Evolutionary conservation across 116 monocot species (phyloP).

Genomic region (Posidonia oceanica): DNA sequence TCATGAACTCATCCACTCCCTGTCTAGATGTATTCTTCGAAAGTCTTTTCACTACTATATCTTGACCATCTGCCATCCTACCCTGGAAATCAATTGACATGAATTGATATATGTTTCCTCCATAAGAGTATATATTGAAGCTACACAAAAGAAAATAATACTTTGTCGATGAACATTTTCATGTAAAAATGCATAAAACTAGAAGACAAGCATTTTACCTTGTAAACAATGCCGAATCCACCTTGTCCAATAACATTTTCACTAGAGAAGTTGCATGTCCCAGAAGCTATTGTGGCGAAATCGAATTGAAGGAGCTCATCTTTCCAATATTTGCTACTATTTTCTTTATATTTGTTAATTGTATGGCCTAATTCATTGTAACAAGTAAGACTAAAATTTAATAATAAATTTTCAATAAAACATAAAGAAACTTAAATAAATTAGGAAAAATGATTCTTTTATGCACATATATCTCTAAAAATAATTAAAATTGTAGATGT

Average conservation of each 20-base stretch:
- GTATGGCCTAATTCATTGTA: too few relatives aligned
- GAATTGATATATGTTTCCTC: background rate
- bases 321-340: background rate
- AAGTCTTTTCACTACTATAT: slow-evolving; percentile 7
- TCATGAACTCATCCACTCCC: slow-evolving; percentile 4
- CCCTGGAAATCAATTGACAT: background rate
- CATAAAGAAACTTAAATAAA: too few relatives aligned
- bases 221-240: background rate
- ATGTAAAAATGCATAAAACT: too few relatives aligned
- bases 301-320: background rate
- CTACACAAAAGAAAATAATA: too few relatives aligned
- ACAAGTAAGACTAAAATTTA: too few relatives aligned
- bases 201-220: too few relatives aligned
- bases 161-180: too few relatives aligned
- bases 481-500: too few relatives aligned
- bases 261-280: background rate
- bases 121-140: too few relatives aligned
- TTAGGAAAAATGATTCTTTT: too few relatives aligned
- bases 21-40: background rate
- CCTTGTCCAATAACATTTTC: background rate
- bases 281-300: background rate
- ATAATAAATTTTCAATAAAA: too few relatives aligned
- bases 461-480: too few relatives aligned
- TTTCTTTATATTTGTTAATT: background rate
- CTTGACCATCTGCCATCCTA: slow-evolving; percentile 1